Evolutionary conservation across 208 protist species (phyloP).

Genomic region (Acanthamoeba lenticulata): DNA sequence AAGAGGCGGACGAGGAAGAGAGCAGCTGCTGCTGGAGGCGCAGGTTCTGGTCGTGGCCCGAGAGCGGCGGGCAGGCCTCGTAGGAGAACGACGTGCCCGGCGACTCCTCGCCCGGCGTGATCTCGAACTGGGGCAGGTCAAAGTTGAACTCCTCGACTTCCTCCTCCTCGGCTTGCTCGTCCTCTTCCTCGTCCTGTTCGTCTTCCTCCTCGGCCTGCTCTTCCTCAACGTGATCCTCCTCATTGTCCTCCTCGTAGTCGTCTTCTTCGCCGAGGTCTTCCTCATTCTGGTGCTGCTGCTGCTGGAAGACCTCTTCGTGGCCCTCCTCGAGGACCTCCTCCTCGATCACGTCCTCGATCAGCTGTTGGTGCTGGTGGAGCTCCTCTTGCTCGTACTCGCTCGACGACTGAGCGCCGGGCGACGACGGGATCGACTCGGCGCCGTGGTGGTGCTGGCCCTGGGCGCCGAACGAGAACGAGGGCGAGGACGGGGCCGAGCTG

Average conservation of each 20-base stretch:
- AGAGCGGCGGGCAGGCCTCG: not conserved
- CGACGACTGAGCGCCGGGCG: not conserved
- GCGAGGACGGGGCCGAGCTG: slow-evolving; percentile 43
- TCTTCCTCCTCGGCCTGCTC: not conserved
- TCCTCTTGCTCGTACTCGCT: not conserved
- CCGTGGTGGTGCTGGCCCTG: no score
- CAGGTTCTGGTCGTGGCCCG: slow-evolving; percentile 50
- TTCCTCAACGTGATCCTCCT: not conserved
- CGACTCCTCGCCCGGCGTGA: slow-evolving; percentile 35
- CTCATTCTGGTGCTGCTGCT: not conserved
- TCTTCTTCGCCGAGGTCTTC: not conserved
- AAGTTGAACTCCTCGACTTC: not conserved
- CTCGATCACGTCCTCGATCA: not conserved
- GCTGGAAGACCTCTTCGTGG: not conserved
- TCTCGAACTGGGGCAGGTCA: slow-evolving; percentile 33
- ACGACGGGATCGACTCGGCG: not conserved
- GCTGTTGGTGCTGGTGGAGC: no score
- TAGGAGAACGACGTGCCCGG: slow-evolving; percentile 47
- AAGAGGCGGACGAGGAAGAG: not conserved
- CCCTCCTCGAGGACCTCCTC: not conserved
- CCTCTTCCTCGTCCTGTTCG: not conserved
- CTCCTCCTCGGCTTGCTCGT: not conserved
- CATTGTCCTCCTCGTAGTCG: not conserved
- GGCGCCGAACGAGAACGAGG: not conserved
- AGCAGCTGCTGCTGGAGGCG: slow-evolving; percentile 28